A percentile compares a stretch with the other conserved stretches of the same genome.
Evolutionary conservation across 495 filamentous ascomycete species (phyloP).

Genomic region (Aspergillus affinis): DNA sequence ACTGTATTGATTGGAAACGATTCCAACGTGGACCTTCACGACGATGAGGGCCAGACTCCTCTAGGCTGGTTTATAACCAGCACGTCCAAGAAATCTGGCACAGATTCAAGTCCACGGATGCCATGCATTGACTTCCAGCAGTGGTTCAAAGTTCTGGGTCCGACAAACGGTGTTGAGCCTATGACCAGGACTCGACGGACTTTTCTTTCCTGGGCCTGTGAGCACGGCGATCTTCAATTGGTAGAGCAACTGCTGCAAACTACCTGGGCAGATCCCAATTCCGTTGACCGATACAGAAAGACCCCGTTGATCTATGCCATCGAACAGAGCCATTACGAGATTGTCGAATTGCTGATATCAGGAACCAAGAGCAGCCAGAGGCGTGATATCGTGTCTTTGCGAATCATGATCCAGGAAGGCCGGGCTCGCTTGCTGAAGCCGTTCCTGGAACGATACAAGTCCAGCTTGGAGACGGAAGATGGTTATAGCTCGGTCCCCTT

Average conservation of each 20-base stretch:
- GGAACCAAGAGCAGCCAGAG: background rate
- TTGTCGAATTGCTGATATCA: constrained; percentile 15
- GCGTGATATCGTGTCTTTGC: constrained; percentile 13
- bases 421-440: constrained; percentile 15
- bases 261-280: constrained; percentile 17
- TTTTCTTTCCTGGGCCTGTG: constrained; percentile 18
- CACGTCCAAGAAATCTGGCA: background rate
- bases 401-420: constrained; percentile 15
- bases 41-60: constrained; percentile 16
- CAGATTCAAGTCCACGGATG: background rate
- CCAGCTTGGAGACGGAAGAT: constrained; percentile 12
- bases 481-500: constrained; percentile 12
- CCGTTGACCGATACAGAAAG: constrained; percentile 17
- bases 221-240: constrained; percentile 12
- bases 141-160: constrained; percentile 8
- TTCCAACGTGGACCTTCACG: constrained; percentile 14
- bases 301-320: constrained; percentile 25
- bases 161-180: constrained; percentile 10
- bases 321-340: constrained; percentile 13
- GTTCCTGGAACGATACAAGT: constrained; percentile 17
- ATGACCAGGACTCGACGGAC: constrained; percentile 18
- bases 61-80: constrained; percentile 18
- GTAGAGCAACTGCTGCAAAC: constrained; percentile 12
- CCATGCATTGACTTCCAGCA: constrained; percentile 8
- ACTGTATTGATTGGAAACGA: constrained; percentile 13